Base-by-base conservation (phyloP, 2,329 filamentous ascomycete species). In the Diplodia intermedia region DNA sequence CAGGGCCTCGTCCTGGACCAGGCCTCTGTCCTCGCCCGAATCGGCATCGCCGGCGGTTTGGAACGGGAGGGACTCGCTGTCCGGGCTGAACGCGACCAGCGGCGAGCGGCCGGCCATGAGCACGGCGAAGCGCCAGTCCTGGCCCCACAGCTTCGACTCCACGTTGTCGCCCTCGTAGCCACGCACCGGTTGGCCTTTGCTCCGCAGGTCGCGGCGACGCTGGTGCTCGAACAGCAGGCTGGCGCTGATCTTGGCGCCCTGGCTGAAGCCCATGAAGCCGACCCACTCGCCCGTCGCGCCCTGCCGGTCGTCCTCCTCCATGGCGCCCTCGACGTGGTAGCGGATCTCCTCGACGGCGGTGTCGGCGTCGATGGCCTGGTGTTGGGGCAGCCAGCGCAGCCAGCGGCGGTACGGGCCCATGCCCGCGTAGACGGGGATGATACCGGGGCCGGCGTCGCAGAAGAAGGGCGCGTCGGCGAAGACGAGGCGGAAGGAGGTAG, bases 381-480 rank as follows among this genome's bases (percentile, higher is more conserved):
- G 87, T 23, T 86, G 82, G 2, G 84, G 83, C 43, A 86, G 78
- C 87, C 88, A 91, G 62, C 89, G 84, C 66, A 91, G 80, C 87
- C 87, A 89, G 20, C 84, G 79, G 11, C 83, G 80, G 76, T 91
- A 94, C 1, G 91, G 91, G 0, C 86, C 90, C 69, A 83, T 85
- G 69, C 88, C 84, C 54, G 84, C 85, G 76, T 91, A 94, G 4
- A 91, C 88, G 15, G 83, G 78, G 23, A 87, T 77, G 15, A 93
- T 86, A 71, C 86, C 89, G 0, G 87, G 83, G 50, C 90, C 88
- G 0, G 90, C 80, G 2, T 82, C 76, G 71, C 87, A 89, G 68
- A 84, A 81, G 76, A 89, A 91, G 1, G 91, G 90, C 0, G 83
- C 91, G 72, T 93, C 87, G 71, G 86, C 88, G 79, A 90, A 94